Base-by-base conservation (phyloP, 2,329 filamentous ascomycete species). In the Aureobasidium sp. region DNA sequence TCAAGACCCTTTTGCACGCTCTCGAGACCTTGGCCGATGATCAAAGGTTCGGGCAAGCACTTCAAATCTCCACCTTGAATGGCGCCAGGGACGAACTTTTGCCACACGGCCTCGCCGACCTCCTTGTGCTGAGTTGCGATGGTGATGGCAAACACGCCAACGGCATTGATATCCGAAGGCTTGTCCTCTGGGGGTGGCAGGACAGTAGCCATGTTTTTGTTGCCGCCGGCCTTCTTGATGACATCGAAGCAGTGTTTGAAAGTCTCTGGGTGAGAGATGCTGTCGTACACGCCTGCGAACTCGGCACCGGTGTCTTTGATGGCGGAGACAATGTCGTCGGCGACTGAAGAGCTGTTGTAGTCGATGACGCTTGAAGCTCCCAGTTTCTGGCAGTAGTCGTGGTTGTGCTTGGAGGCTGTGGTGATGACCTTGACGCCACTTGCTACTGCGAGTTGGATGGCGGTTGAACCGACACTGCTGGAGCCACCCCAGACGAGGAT, bases 261-360 rank as follows among this genome's bases (percentile, higher is more conserved):
- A 16, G 55, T 47, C 6, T 57, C 55, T 3, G 57, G 50, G 8
- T 51, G 11, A 17, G 49, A 37, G 19, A 68, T 70, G 34, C 60
- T 60, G 55, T 75, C 73, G 55, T 68, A 73, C n/a, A 71, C 62
- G 24, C 73, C 73, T 6, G 60, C 62, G 45, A 71, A 74, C 11
- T 71, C 67, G 2, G 67, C 69, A 4, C 67, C 70, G 16, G 54
- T 42, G 19, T 49, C 30, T 53, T 71, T 61, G 51, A 74, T 62
- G 19, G 70, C 70, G 8, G 57, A 56, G 19, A 73, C 60, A 35
- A 73, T 67, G 47, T 73, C 69, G 2, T 71, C 64, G 11, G 65
- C 64, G 1, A 71, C 57, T 7, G 55, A 59, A 3, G 58, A 25
- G 39, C 56, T 56, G 12, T 64, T 65, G 59, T 74, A 66, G 54